Percentiles rank a stretch among this genome's conserved stretches.
These are phyloP conservation scores for Cladophialophora immunda DNA, from an alignment of 2,329 filamentous ascomycete genomes.

Conservation along the genomic window DNA sequence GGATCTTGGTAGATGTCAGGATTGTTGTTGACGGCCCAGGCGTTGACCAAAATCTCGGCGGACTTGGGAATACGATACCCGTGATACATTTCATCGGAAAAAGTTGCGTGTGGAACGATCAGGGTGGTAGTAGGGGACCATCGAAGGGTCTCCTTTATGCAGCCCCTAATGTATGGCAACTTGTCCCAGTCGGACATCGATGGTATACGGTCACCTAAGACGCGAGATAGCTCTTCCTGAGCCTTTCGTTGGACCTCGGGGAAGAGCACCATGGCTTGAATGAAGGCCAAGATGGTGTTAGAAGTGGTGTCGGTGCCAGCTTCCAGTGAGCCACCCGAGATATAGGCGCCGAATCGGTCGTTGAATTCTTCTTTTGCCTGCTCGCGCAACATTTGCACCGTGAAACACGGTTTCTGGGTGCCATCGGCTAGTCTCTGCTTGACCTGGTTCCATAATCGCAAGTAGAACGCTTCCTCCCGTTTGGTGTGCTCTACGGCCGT, in stretches of 20 bases:
- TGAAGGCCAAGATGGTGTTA: slow-evolving; percentile 5
- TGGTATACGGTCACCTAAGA: slow-evolving; percentile 58
- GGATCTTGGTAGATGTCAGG: slow-evolving; percentile 42
- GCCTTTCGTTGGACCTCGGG: slow-evolving; percentile 56
- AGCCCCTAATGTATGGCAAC: slow-evolving; percentile 62
- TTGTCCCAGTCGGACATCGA: slow-evolving; percentile 57
- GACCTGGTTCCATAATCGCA: slow-evolving; percentile 52
- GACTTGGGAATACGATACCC: slow-evolving; percentile 39
- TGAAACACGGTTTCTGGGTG: slow-evolving; percentile 26
- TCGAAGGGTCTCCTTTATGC: slow-evolving; percentile 65
- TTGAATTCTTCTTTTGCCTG: slow-evolving; percentile 46
- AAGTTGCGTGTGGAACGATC: slow-evolving; percentile 35
- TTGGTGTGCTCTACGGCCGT: slow-evolving; percentile 50
- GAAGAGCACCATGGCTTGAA: slow-evolving; percentile 58
- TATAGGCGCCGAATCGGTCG: slow-evolving; percentile 40
- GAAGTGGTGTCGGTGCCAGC: slow-evolving; percentile 31
- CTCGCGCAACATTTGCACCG: slow-evolving; percentile 30
- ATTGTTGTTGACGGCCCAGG: slow-evolving; percentile 43
- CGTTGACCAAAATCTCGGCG: slow-evolving; percentile 37
- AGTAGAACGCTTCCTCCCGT: slow-evolving; percentile 53
- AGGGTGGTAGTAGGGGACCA: slow-evolving; percentile 56
- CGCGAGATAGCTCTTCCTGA: slow-evolving; percentile 58
- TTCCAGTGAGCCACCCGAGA: slow-evolving; percentile 42
- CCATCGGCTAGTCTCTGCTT: slow-evolving; percentile 44
- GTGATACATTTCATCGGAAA: slow-evolving; percentile 34